Percentiles rank a stretch among this genome's conserved stretches.
Conservation (phyloP, 805 yeast genomes). For the Citeromyces matritensis region DNA sequence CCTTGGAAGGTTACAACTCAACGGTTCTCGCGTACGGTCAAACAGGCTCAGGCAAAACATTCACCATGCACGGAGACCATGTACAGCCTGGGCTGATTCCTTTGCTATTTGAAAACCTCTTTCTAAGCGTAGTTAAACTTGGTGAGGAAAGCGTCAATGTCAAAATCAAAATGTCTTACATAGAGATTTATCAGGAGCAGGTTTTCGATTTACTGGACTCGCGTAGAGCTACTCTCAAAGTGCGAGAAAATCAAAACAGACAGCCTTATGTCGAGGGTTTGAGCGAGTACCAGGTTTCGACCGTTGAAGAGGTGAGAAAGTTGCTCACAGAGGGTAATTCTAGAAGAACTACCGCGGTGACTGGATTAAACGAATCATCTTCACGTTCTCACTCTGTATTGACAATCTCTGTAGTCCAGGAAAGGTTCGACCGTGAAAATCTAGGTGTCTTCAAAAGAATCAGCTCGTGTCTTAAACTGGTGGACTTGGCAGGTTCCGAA, state of each 20-base stretch:
- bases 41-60: conserved; percentile 72
- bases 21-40: conserved; percentile 50
- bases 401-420: conserved; percentile 46
- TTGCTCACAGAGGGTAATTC: conserved; percentile 34
- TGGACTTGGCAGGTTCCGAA: conserved; percentile 77
- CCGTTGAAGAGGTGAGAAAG: conserved; percentile 30
- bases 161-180: conserved; percentile 39
- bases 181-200: conserved; percentile 69
- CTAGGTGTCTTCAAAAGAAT: conserved; percentile 24
- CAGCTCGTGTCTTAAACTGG: conserved; percentile 48
- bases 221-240: conserved; percentile 18
- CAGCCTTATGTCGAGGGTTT: conserved; percentile 67
- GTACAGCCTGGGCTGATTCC: conserved; percentile 54
- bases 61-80: conserved; percentile 55
- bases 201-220: conserved; percentile 44
- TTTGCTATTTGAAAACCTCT: conserved; percentile 34
- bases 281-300: conserved; percentile 31
- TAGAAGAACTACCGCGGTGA: conserved; percentile 54
- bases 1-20: conserved; percentile 40
- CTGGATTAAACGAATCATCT: conserved; percentile 57
- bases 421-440: conserved; percentile 21
- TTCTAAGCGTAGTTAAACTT: conserved; percentile 23
- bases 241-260: conserved; percentile 44
- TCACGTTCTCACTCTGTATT: conserved; percentile 76
- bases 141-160: conserved; percentile 16